A percentile compares a stretch with the other conserved stretches of the same genome.
These are phyloP conservation scores for Blastobotrys terrestris DNA, from an alignment of 805 yeast genomes.

Conservation along the genomic window DNA sequence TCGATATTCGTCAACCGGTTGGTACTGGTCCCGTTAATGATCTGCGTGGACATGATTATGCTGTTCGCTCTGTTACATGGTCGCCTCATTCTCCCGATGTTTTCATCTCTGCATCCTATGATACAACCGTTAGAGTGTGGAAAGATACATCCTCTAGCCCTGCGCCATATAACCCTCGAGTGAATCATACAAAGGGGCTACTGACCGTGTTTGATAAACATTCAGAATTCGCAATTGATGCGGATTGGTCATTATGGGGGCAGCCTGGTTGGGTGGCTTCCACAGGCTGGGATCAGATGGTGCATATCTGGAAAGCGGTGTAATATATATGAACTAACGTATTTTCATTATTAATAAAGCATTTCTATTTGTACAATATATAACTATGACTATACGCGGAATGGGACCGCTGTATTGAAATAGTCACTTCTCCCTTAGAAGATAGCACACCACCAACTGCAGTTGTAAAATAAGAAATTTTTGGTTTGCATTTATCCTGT, in stretches of 20 bases:
- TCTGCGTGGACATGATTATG: conserved; percentile 80
- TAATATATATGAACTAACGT: not conserved
- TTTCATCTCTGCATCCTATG: conserved; percentile 75
- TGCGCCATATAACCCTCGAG: conserved; percentile 30
- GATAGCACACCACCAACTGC: no score
- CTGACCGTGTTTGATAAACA: conserved; percentile 59
- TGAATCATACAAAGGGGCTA: conserved; percentile 43
- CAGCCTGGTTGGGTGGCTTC: conserved; percentile 93
- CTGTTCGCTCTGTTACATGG: conserved; percentile 79
- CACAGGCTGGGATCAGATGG: conserved; percentile 96
- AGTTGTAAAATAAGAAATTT: no score
- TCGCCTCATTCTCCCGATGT: conserved; percentile 77
- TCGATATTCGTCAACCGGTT: conserved; percentile 72
- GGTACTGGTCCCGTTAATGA: conserved; percentile 63
- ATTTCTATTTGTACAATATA: no score
- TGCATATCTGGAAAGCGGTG: conserved; percentile 73
- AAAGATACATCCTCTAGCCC: conserved; percentile 58
- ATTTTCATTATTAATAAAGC: no score
- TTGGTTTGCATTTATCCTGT: no score
- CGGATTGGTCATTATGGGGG: conserved; percentile 97
- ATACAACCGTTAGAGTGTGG: conserved; percentile 91
- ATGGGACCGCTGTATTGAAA: no score
- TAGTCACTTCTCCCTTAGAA: no score
- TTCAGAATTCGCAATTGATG: conserved; percentile 84
- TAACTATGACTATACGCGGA: no score